Evolutionary conservation across 768 basidiomycete species (phyloP), one percentile per base, ranked within the genome.

Genomic region (Suillus discolor): DNA sequence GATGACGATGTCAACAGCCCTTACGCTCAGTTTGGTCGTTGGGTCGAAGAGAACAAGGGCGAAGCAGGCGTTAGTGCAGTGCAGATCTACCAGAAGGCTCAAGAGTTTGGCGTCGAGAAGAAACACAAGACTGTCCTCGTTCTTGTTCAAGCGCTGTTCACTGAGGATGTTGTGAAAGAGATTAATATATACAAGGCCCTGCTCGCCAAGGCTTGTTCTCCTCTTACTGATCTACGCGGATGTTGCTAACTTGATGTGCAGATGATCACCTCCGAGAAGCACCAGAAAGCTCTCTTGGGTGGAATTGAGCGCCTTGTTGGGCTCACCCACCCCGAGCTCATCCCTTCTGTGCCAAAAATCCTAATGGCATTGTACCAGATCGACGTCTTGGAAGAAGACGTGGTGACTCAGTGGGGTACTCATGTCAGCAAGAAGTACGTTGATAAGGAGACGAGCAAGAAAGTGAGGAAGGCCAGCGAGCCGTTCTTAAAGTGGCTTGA

Each of bases 371-470:
- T 97, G 71, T 99, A 98, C 77, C 96, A 99, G 77, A 85, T 82
- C 47, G 97, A 99, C 70, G 82, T 99, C 20, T 80, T 99, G 62
- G 96, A 98, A 8, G 97, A 99, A 76, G 94, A 94, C 31, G 84
- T 97, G 7, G 82, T 96, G 60, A 88, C 83, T 12, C 89, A 96
- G 68, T 98, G 96, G 97, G 96, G 96, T 11, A 97, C 94, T 5
- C 96, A 97, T 71, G 94, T 96, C 74, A 93, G 91, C 80, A 97
- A 92, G 84, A 97, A 98, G 81, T 97, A 94, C 74, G 93, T 96
- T 54, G 93, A 97, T 79, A 95, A 92, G 79, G 96, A 98, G 34
- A 91, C 87, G 55, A 93, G 91, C 78, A 99, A 98, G 87, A 96
- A 89, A 79, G 96, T 99, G 61, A 85, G 96, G 71, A 97, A 96